Base-by-base conservation (phyloP, 176 grass and related monocot genomes). In the Phragmites australis region DNA sequence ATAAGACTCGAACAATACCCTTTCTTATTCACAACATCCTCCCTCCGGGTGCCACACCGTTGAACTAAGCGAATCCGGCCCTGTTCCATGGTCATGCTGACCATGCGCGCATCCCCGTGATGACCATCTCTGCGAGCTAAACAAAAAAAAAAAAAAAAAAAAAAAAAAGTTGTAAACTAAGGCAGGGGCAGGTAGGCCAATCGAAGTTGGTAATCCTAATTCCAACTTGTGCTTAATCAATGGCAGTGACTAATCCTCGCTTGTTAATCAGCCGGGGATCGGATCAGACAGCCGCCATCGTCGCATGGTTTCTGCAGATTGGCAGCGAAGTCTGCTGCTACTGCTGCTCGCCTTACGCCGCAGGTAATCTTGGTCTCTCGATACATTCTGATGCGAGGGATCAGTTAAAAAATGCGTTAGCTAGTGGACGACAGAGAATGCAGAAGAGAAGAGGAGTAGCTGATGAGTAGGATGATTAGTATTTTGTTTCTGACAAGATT, bases 321-420 rank as follows among this genome's bases (percentile, higher is more conserved):
- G 81, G 41, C 29, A 67, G 42, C 68, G 1, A 65, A 50, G 58
- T 78, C 58, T 49, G 57, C 6, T 37, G 8, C 16, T 47, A 18
- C 51, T 41, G 68, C 68, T 51, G 80, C 44, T 74, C n/a, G 65
- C 74, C 74, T 71, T 78, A 70, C 81, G 45, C 49, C 30, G 46
- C 49, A 31, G 45, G 55, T 26, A 8, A 68, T 77, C 29, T 49
- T 70, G 83, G n/a, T 75, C n/a, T 65, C 42, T 34, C 11, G 22
- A 31, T 27, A 21, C 2, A 59, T 46, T 57, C 56, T 13, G 57
- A 0, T 42, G 12, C 1, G 48, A 54, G 34, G 25, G 6, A 21
- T 18, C 17, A 81, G 17, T 29, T 68, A 69, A 70, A 31, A 60
- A 21, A 37, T 72, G 37, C 9, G 65, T 1, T 75, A 8, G 2